These are phyloP conservation scores for Trichopus zeylanicus DNA, from an alignment of 116 monocot genomes.

Conservation along the genomic window DNA sequence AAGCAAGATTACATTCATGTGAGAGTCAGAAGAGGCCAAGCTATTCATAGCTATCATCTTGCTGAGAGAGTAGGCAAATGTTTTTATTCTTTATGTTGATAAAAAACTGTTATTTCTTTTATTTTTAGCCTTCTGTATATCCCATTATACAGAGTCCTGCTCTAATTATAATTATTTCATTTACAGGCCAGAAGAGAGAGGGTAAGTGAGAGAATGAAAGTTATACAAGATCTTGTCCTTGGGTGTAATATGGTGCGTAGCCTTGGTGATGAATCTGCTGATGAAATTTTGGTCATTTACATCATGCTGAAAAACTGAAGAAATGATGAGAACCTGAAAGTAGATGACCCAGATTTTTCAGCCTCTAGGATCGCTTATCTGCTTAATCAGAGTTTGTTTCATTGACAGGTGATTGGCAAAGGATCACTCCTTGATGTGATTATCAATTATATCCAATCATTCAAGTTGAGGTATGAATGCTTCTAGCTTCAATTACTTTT, in stretches of 20 bases:
- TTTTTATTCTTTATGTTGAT: not conserved
- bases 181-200: slow-evolving; percentile 94
- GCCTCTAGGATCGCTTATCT: no score
- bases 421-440: slow-evolving; percentile 88
- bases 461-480: slow-evolving; percentile 77
- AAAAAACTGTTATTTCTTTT: not conserved
- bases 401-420: slow-evolving; percentile 95
- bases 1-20: slow-evolving; percentile 86
- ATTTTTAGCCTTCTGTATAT: not conserved
- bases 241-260: slow-evolving; percentile 83
- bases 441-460: slow-evolving; percentile 85
- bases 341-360: no score
- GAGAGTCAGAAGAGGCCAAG: slow-evolving; percentile 82
- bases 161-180: no score
- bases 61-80: slow-evolving; percentile 73
- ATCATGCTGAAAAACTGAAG: no score
- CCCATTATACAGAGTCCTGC: no score
- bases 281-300: no score
- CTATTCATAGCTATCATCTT: slow-evolving; percentile 85
- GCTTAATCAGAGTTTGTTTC: not conserved
- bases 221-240: slow-evolving; percentile 88
- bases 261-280: no score
- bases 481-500: not conserved
- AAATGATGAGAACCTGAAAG: no score
- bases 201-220: slow-evolving; percentile 91